Base-by-base conservation (phyloP, 768 basidiomycete genomes). In the Dacryopinax spathularia region DNA sequence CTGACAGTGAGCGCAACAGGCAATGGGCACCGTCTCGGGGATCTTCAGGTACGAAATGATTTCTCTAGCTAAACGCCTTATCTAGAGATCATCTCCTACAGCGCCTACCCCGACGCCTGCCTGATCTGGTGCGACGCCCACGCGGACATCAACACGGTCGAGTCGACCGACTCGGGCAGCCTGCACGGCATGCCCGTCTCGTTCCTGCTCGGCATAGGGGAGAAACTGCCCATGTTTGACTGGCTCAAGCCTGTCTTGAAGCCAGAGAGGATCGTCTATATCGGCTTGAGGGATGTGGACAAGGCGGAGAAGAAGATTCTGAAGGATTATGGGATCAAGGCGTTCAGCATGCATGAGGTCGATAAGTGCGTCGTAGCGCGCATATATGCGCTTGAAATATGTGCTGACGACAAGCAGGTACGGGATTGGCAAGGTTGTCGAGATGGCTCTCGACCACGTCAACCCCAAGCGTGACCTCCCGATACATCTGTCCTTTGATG, bases 141-240 rank as follows among this genome's bases (percentile, higher is more conserved):
- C 70, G 88, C 92, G 20, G 96, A 98, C 72, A 91, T 99, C 77
- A 97, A 99, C 75, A 96, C 94, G 5, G 76, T 81, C 12, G 83
- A 87, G 63, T 84, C 89, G 16, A 93, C 93, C 20, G 85, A 77
- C 41, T 84, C 87, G 82, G 95, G 95, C 33, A 97, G 98, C 75
- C 86, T 99, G 48, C 96, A 99, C 75, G 96, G 96, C 66, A 97
- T 96, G 87, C 96, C 96, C 22, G 82, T 98, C 43, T 91, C 96
- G 4, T 98, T 98, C 82, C 83, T 99, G 60, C 73, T 90, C 74
- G 84, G 79, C 73, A 66, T 79, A 34, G 76, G 74, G 36, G 68
- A 72, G 34, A 72, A 72, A 31, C 37, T 78, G 37, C 70, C 77
- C 64, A 75, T 78, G 64, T 84, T 81, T 70, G 69, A 74, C 43